phyloP scores from a whole-genome alignment of 768 basidiomycete genomes.

The Zangia roseola region DNA sequence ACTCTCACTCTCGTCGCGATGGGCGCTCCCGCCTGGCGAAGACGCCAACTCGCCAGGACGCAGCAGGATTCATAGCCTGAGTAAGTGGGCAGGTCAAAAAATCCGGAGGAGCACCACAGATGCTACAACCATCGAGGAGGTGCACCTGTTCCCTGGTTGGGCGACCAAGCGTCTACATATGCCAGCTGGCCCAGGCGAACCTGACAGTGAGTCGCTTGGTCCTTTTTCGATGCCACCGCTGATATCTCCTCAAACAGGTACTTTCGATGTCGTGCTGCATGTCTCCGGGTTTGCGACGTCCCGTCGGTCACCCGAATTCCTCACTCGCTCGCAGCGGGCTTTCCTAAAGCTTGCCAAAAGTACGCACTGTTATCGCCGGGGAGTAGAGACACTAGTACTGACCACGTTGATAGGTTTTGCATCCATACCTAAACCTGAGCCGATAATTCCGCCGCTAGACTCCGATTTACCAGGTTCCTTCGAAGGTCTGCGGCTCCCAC shows the following conservation, averaged over 20 bases:
- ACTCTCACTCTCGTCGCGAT: slow-evolving; percentile 21
- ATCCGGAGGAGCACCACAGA: slow-evolving; percentile 34
- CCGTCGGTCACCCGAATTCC: slow-evolving; percentile 54
- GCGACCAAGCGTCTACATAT: slow-evolving; percentile 53
- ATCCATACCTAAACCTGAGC: slow-evolving; percentile 59
- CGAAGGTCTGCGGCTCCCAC: slow-evolving; percentile 43
- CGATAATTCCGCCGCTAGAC: slow-evolving; percentile 18
- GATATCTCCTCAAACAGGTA: slow-evolving; percentile 30
- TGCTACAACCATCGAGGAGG: slow-evolving; percentile 38
- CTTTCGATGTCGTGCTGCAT: slow-evolving; percentile 71
- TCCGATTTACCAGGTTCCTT: slow-evolving; percentile 32
- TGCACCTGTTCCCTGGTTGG: slow-evolving; percentile 81
- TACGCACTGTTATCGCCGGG: slow-evolving; percentile 25
- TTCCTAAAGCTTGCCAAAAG: slow-evolving; percentile 79
- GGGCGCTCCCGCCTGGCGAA: slow-evolving; percentile 19
- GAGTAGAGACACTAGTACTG: neutral
- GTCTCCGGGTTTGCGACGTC: slow-evolving; percentile 76
- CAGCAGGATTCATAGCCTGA: slow-evolving; percentile 45
- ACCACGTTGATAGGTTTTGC: slow-evolving; percentile 57
- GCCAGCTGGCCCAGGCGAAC: slow-evolving; percentile 14
- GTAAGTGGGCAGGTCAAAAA: slow-evolving; percentile 65
- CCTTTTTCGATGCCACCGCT: neutral
- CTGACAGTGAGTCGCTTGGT: slow-evolving; percentile 23
- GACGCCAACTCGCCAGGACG: slow-evolving; percentile 19
- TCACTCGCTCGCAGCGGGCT: slow-evolving; percentile 72